Base-by-base conservation (phyloP, 2,329 filamentous ascomycete species). In the Microdochium trichocladiopsis region DNA sequence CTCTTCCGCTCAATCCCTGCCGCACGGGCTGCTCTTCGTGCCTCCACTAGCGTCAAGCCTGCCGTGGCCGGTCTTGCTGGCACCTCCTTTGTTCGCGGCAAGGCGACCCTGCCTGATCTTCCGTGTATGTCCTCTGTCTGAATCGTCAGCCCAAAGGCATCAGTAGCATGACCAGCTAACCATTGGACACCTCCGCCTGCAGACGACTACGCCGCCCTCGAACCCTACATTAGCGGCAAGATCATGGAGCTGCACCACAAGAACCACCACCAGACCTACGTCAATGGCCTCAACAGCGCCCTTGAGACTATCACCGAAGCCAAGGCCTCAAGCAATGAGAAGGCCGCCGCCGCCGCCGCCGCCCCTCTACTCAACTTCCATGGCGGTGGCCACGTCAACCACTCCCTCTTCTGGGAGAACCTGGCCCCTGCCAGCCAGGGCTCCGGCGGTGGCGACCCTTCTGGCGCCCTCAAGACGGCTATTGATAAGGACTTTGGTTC, bases 141-240 rank as follows among this genome's bases (percentile, higher is more conserved):
- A 56, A 52, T 45, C 47, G 50, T 33, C 25, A 48, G 48, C 50
- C 49, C 48, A 49, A 48, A 41, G 21, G 50, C 21, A 52, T 50
- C 21, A 52, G 43, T 3, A 48, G n/a, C 51, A 49, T 49, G 37
- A 58, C 49, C 5, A 6, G 23, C 9, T 3, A 14, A 25, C 49
- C n/a, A n/a, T 18, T 3, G 12, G 22, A 33, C n/a, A 11, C 16
- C 3, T 33, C 16, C 24, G n/a, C n/a, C 41, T 12, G n/a, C 60
- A 96, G 93, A 97, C 69, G 94, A 96, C 79, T 99, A 96, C 72
- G 90, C 87, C 68, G 94, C 92, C 50, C 90, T 99, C 63, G 94
- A 99, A 76, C 83, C 83, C 50, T 67, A 78, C 57, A 76, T 92
- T 73, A 88, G 84, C 49, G 86, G 86, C 70, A 83, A 89, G 72